Base-by-base conservation (phyloP, 495 filamentous ascomycete genomes). In the Viridothelium virens region DNA sequence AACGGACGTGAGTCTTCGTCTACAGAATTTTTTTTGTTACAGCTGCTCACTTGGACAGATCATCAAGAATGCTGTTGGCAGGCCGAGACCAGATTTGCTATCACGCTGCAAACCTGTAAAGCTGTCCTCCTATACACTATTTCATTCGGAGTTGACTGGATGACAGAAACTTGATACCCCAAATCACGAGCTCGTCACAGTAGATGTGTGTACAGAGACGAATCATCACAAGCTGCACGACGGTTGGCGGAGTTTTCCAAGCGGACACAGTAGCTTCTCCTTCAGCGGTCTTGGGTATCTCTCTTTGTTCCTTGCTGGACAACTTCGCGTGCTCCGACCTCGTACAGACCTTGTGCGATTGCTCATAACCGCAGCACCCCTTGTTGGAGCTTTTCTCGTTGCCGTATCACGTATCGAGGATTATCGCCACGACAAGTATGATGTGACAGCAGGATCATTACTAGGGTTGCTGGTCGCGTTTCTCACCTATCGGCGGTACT, bases 391-490 rank as follows among this genome's bases (percentile, higher is more conserved):
- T 5, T 79, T 87, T 3, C 76, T 97, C 80, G 91, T 97, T 68
- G 92, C 92, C 1, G 90, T 96, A 56, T 93, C 89, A n/a, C 83
- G 94, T 6, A 86, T 90, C 62, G 88, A 96, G 73, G 94, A 99
- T 74, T 99, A 99, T 73, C 78, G 94, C 36, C 94, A 99, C 70
- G 95, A 97, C 74, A 89, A 95, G 3, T 96, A 87, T 62, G 94
- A 99, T 78, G 95, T 99, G 25, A 88, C 85, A 34, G 79, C 79
- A 16, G 94, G 94, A 0, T 86, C 84, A 1, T 66, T 89, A 38
- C 79, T 99, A 12, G 94, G 94, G 1, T 82, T 87, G 68, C 73
- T 79, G 6, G 78, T 97, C 10, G 86, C 90, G 18, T 89, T 88
- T 71, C 95, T 91, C 77, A 91, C 87, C 34, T 98, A 96, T 71